Evolutionary conservation across 176 grass and related monocot species (phyloP), one percentile per base, ranked within the genome.

Genomic region (Ensete glaucum): DNA sequence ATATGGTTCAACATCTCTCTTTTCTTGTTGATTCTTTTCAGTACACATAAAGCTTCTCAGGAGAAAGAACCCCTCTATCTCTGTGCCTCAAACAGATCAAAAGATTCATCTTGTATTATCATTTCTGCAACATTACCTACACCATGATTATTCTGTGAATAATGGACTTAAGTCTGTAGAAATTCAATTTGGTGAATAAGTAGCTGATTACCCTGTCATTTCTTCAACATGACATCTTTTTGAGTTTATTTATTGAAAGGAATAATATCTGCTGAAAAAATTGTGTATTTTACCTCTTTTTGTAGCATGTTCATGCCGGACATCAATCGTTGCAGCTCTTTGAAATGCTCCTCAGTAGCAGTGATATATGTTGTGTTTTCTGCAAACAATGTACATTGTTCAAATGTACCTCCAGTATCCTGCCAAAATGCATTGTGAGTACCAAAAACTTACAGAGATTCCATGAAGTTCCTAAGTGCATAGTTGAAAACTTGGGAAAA

Each of bases 251-350:
- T 43, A 43, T 43, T 43, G 34, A 43, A 69, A 69, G 11, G 50
- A 10, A 69, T 50, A 48, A 27, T 50, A 49, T 16, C 55, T 57
- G 5, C 11, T 14, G 34, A 43, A 57, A 57, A 1, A 20, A 69
- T 27, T 27, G 23, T 21, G 3, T 56, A 79, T 14, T 55, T 79
- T 91, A 99, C 95, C 90, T 99, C 95, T 79, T 87, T 84, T 71
- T 94, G 90, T 62, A 99, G 87, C 73, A 91, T 81, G 79, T 80
- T 85, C 73, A 94, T 85, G 64, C 80, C 84, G 51, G 80, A 52
- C 73, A 84, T 84, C 73, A 99, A 81, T 74, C 82, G 86, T 73
- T 89, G 92, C 51, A 84, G 84, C 69, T 94, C 87, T 82, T 84
- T 83, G 67, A 82, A 89, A 78, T 88, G 84, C 64, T 91, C 88